A percentile compares a stretch with the other conserved stretches of the same genome.
Conservation (phyloP, 305 asterid genomes). For the Rubia peregrina region DNA sequence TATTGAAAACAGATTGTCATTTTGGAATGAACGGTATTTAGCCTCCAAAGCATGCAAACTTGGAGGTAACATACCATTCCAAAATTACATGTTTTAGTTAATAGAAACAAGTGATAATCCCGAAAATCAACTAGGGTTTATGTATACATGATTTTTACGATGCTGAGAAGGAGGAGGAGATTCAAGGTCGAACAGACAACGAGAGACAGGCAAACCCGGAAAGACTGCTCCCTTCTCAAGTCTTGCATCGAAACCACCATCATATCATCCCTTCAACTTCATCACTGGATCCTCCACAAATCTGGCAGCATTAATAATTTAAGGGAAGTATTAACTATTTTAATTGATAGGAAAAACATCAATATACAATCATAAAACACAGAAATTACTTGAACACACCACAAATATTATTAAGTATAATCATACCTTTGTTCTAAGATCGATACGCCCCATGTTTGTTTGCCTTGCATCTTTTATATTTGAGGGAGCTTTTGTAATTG, state of each 20-base stretch:
- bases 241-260: conserved; percentile 2
- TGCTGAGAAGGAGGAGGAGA: not conserved
- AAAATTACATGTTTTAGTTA: not conserved
- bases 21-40: not conserved
- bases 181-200: conserved; percentile 9
- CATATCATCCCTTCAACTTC: not conserved
- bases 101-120: not conserved
- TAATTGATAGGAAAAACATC: not conserved
- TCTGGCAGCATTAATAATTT: not conserved
- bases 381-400: not conserved
- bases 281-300: not conserved
- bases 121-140: not conserved
- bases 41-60: not conserved
- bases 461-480: too few relatives aligned
- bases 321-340: too few relatives aligned
- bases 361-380: too few relatives aligned
- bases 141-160: not conserved
- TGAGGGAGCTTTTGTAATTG: too few relatives aligned
- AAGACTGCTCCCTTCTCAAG: conserved; percentile 6
- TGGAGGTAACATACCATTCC: not conserved
- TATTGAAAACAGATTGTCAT: too few relatives aligned
- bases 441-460: too few relatives aligned
- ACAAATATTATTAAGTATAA: too few relatives aligned
- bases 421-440: too few relatives aligned
- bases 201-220: not conserved